These are phyloP conservation scores for Globisporangium camurandrum DNA, from an alignment of 352 stramenopile species.

Conservation along the genomic window DNA sequence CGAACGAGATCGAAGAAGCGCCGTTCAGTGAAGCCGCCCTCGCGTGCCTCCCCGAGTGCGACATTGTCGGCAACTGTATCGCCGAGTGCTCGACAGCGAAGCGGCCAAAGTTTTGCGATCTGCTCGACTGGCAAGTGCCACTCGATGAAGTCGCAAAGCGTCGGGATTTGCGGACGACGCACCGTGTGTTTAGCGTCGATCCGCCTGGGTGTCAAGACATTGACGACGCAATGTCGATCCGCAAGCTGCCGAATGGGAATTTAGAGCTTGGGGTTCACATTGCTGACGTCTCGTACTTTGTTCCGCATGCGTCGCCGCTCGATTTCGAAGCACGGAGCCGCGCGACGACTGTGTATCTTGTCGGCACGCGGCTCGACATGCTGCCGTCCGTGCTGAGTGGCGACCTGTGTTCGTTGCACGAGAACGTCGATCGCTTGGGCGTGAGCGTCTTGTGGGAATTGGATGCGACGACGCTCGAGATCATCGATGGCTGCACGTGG, in stretches of 20 bases:
- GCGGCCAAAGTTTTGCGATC: slow-evolving; percentile 30
- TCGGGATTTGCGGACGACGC: slow-evolving; percentile 58
- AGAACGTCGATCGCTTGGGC: slow-evolving; percentile 81
- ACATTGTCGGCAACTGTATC: slow-evolving; percentile 56
- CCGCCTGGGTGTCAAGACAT: slow-evolving; percentile 87
- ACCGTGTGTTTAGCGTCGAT: slow-evolving; percentile 87
- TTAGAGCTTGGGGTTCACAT: slow-evolving; percentile 97
- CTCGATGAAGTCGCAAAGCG: slow-evolving; percentile 35
- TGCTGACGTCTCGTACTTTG: slow-evolving; percentile 99
- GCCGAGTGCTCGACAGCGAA: slow-evolving; percentile 75
- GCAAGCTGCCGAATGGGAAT: slow-evolving; percentile 65
- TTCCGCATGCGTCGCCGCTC: slow-evolving; percentile 91
- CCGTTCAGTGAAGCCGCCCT: slow-evolving; percentile 83
- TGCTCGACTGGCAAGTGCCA: slow-evolving; percentile 70
- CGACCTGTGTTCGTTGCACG: slow-evolving; percentile 90
- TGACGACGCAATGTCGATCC: slow-evolving; percentile 87
- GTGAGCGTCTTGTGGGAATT: slow-evolving; percentile 91
- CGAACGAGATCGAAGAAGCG: slow-evolving; percentile 76
- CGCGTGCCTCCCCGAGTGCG: slow-evolving; percentile 70
- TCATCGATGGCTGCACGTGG: slow-evolving; percentile 56
- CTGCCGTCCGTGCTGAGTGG: slow-evolving; percentile 83
- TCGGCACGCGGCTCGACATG: slow-evolving; percentile 93
- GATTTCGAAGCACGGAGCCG: slow-evolving; percentile 90
- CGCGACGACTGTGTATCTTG: slow-evolving; percentile 97
- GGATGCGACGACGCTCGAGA: slow-evolving; percentile 51